Evolutionary conservation across 768 basidiomycete species (phyloP), one percentile per base, ranked within the genome.

Genomic region (Lactarius hengduanensis): DNA sequence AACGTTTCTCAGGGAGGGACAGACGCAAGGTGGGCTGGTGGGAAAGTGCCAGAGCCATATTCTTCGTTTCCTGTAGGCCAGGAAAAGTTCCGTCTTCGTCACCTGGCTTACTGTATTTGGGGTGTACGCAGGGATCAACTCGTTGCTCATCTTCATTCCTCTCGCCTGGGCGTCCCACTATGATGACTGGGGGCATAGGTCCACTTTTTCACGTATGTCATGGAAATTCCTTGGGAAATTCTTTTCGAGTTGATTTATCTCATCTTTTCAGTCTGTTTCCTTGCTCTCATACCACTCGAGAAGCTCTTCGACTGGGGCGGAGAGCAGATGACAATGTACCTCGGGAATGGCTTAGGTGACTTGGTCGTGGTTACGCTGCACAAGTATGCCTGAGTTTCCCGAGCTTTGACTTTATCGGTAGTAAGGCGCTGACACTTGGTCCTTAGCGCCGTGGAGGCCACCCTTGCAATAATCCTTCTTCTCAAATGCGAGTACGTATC

Each of bases 241-340:
- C 7, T 20, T 28, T 22, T 45, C 16, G 11, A 8, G 40, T 11
- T 34, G 30, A 7, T 10, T 28, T 60, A 18, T 32, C 58, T 28
- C 41, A 57, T 9, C 10, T 9, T 30, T 47, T 13, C 36, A 89
- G 87, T 91, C 7, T 85, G 81, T 65, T 88, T 90, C 73, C 76
- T 89, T 57, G 78, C 84, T 4, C 86, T 91, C 64, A 78, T 91
- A 8, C 85, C 89, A 9, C 79, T 90, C 8, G 87, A 89, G 68
- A 78, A 81, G 58, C 70, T 89, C 1, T 86, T 89, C 69, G 89
- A 91, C 68, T 91, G 80, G 76, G 85, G 85, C 45, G 82, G 80
- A 9, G 88, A 72, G 80, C 84, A 76, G 78, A 75, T 84, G 79
- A 77, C 83, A 1, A 78, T 81, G 59, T 90, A 88, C 69, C 79